Evolutionary conservation across 2,329 filamentous ascomycete species (phyloP).

Genomic region (Fusarium sp.): DNA sequence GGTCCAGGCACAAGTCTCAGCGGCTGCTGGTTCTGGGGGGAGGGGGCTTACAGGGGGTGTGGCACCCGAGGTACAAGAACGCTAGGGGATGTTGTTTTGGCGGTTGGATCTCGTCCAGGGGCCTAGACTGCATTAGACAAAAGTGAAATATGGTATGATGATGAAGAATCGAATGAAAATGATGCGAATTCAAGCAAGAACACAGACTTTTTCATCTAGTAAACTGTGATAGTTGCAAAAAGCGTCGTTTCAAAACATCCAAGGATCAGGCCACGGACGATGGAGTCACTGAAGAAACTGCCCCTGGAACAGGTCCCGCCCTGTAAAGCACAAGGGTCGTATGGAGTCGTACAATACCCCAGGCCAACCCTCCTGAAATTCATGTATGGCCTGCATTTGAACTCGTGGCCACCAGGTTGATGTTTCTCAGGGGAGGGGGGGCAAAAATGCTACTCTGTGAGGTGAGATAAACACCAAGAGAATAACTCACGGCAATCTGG

Average conservation of each 20-base stretch:
- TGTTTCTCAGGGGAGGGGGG: not conserved
- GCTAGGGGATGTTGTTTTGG: not conserved
- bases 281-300: not conserved
- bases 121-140: slow-evolving; percentile 1
- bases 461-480: slow-evolving; percentile 12
- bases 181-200: not conserved
- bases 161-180: slow-evolving; percentile 1
- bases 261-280: slow-evolving; percentile 15
- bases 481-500: not conserved
- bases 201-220: not conserved
- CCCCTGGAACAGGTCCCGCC: not conserved
- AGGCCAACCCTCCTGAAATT: not conserved
- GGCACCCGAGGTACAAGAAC: slow-evolving; percentile 1
- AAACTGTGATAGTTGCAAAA: not conserved
- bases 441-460: not conserved
- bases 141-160: not conserved
- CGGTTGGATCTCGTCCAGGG: not conserved
- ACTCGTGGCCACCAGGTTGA: slow-evolving; percentile 2
- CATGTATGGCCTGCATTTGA: slow-evolving; percentile 2
- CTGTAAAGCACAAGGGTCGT: not conserved
- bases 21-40: not conserved
- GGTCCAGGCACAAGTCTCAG: slow-evolving; percentile 33
- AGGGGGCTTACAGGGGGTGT: slow-evolving; percentile 22
- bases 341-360: not conserved
- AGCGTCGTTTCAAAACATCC: slow-evolving; percentile 23